Conservation (phyloP, 805 yeast genomes). For the Myxozyma geophila region DNA sequence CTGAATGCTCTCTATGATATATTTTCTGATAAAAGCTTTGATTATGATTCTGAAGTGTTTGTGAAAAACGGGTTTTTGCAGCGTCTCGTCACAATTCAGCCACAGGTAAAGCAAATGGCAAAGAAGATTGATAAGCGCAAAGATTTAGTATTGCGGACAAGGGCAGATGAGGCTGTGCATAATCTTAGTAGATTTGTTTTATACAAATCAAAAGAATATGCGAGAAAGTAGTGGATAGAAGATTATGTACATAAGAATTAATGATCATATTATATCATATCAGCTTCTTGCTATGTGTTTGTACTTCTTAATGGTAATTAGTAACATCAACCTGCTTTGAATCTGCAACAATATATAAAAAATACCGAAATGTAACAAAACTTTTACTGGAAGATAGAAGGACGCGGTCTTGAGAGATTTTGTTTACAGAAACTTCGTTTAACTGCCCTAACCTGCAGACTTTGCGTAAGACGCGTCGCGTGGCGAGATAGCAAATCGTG, state of each 20-base stretch:
- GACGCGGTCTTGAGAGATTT: too few species aligned
- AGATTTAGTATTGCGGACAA: slow-evolving; percentile 58
- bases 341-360: too few species aligned
- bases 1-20: slow-evolving; percentile 74
- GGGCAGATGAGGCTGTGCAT: slow-evolving; percentile 66
- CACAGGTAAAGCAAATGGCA: slow-evolving; percentile 57
- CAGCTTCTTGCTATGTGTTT: not conserved
- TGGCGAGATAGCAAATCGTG: too few species aligned
- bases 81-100: slow-evolving; percentile 51
- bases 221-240: not conserved
- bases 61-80: slow-evolving; percentile 56
- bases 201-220: slow-evolving; percentile 63
- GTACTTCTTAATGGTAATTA: too few species aligned
- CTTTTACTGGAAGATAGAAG: too few species aligned
- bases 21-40: slow-evolving; percentile 71
- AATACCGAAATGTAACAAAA: too few species aligned
- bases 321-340: too few species aligned
- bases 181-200: slow-evolving; percentile 77
- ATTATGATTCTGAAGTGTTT: slow-evolving; percentile 71
- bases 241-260: too few species aligned
- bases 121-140: slow-evolving; percentile 71
- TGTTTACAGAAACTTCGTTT: too few species aligned
- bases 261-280: not conserved
- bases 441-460: too few species aligned
- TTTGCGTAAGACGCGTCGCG: too few species aligned